Evolutionary conservation across 148 eudicot species (phyloP).

Genomic region (Heliosperma pusillum): DNA sequence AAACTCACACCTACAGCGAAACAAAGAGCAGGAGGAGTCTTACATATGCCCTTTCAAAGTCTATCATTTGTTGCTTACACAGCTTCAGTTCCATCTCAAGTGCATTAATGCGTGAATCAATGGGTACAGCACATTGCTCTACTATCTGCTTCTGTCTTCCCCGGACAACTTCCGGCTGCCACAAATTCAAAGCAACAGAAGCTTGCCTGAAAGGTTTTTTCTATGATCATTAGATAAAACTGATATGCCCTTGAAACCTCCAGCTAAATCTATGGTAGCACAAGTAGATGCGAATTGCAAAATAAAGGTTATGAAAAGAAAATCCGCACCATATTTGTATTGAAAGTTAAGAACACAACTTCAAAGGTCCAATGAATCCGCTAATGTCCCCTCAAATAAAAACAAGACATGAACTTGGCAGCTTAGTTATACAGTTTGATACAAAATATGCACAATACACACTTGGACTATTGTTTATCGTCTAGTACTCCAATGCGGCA

Average conservation of each 20-base stretch:
- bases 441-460: too few species aligned
- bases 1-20: background rate
- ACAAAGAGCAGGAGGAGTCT: conserved; percentile 22
- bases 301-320: background rate
- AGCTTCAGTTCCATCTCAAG: conserved; percentile 87
- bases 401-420: too few species aligned
- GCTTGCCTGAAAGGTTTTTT: conserved; percentile 57
- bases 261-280: background rate
- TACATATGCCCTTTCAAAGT: conserved; percentile 61
- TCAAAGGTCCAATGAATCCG: background rate
- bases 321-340: too few species aligned
- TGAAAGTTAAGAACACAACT: background rate
- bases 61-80: conserved; percentile 67
- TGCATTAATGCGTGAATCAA: conserved; percentile 54
- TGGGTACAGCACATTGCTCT: conserved; percentile 76
- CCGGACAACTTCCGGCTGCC: conserved; percentile 82
- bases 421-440: too few species aligned
- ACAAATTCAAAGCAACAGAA: conserved; percentile 79
- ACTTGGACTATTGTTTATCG: too few species aligned
- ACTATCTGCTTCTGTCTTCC: conserved; percentile 72
- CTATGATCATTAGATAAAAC: background rate
- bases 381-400: background rate
- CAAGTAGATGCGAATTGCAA: background rate
- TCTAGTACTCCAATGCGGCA: too few species aligned
- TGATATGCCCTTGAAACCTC: background rate